Evolutionary conservation across 352 stramenopile genomes (phyloP).

Genomic region (Saprolegnia parasitica): DNA sequence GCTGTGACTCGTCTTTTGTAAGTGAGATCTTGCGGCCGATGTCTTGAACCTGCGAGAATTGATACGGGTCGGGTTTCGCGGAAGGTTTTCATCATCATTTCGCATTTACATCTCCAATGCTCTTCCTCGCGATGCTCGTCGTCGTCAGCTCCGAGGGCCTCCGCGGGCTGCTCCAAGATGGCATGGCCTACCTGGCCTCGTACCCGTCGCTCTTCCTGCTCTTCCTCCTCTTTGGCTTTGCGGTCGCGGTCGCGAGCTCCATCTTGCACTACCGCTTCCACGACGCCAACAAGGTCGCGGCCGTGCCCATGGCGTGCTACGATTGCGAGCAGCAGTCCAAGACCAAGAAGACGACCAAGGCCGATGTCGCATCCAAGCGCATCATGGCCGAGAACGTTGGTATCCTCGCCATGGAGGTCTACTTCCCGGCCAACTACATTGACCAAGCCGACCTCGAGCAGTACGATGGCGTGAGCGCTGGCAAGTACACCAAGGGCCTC

Average conservation of each 20-base stretch:
- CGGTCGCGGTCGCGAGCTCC: conserved; percentile 21
- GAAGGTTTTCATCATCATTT: conserved; percentile 17
- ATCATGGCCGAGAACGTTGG: conserved; percentile 74
- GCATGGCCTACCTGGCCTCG: conserved; percentile 12
- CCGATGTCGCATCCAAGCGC: not conserved
- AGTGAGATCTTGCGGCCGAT: not conserved
- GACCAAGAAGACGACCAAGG: conserved; percentile 9
- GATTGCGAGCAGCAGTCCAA: conserved; percentile 27
- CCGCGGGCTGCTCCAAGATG: conserved; percentile 19
- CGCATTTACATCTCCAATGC: conserved; percentile 15
- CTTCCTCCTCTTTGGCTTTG: conserved; percentile 24
- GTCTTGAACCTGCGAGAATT: conserved; percentile 5
- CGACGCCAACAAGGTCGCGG: not conserved
- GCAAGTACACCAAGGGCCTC: conserved; percentile 84
- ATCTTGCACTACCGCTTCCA: conserved; percentile 17
- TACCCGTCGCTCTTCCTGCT: conserved; percentile 25
- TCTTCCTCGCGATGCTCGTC: conserved; percentile 20
- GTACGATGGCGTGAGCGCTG: conserved; percentile 79
- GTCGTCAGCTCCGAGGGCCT: conserved; percentile 24
- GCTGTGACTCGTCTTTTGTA: not conserved
- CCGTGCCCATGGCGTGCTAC: conserved; percentile 18
- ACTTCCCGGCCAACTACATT: conserved; percentile 93
- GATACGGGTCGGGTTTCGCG: not conserved
- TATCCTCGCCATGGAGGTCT: conserved; percentile 96
- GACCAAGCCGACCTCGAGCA: conserved; percentile 92